phyloP scores from a whole-genome alignment of 148 eudicot genomes.

The Heliamphora exappendiculata region DNA sequence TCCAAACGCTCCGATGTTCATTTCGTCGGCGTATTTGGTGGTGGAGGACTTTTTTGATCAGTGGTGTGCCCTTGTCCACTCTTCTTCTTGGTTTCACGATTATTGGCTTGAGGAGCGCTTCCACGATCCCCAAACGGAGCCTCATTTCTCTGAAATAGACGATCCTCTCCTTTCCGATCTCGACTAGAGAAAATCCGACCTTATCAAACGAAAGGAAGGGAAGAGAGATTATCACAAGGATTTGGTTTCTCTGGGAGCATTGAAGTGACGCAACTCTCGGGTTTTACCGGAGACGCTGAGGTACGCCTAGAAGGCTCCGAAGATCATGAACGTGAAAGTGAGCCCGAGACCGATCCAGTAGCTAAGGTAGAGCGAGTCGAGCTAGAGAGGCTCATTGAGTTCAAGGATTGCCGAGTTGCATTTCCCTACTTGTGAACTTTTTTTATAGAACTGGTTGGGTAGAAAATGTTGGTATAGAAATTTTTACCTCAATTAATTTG shows the following conservation, averaged over 20 bases:
- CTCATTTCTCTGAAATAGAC: conserved; percentile 14
- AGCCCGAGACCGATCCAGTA: conserved; percentile 83
- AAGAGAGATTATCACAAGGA: conserved; percentile 26
- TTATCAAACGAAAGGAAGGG: conserved; percentile 25
- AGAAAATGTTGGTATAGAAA: too few relatives aligned
- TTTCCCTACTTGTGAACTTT: too few relatives aligned
- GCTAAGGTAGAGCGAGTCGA: conserved; percentile 47
- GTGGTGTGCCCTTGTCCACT: conserved; percentile 80
- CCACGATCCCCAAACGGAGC: conserved; percentile 33
- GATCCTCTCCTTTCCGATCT: conserved; percentile 32
- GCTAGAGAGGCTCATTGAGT: not conserved
- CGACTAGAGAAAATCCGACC: conserved; percentile 26
- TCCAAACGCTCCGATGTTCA: conserved; percentile 78
- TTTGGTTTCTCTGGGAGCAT: conserved; percentile 38
- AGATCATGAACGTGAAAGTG: conserved; percentile 54
- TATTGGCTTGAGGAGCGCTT: conserved; percentile 81
- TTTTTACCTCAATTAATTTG: too few relatives aligned
- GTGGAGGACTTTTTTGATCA: conserved; percentile 79
- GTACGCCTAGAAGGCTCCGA: conserved; percentile 57
- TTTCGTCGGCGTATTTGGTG: conserved; percentile 54
- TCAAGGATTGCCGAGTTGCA: not conserved
- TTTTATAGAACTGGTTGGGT: too few relatives aligned
- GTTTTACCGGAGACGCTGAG: conserved; percentile 29
- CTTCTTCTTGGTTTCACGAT: conserved; percentile 76
- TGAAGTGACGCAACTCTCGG: conserved; percentile 43